Evolutionary conservation across 1,139 yeast genomes (phyloP), one percentile per base, ranked within the genome.

Genomic region (Taiozyma sp.): DNA sequence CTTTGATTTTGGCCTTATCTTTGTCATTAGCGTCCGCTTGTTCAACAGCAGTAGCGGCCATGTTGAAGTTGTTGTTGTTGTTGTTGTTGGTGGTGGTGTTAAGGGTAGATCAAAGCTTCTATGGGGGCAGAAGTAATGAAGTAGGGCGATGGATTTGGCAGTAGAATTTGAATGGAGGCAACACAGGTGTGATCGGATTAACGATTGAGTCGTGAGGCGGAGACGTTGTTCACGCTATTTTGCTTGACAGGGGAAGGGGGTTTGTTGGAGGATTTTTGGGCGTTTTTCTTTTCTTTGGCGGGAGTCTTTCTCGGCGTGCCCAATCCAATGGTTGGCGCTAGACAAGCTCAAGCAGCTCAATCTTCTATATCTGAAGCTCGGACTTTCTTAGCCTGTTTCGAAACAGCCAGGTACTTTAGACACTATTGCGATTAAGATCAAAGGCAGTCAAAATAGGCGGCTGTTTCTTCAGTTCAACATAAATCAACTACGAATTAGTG

Each of bases 1-100:
- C 46, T 23, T 54, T 57, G 34, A 58, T 50, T 49, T 57, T 57
- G 14, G 41, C 6, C 36, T 32, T 32, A n/a, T 32, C 36, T 19
- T 32, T 32, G 19, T 32, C 36, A 32, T 8, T 8, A 7, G 36
- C 14, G 13, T 32, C 36, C 16, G 14, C 19, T 32, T 32, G 19
- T 14, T 32, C 36, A 32, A 32, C 36, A 14, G 8, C 19, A 10
- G 19, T n/a, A n/a, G 36, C 9, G 36, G 36, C 36, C 36, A 32
- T 32, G 34, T 3, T 13, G 34, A 13, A 30, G 34, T 30, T 30
- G 27, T 7, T 5, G 27, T 24, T 24, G 27, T 24, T 24, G 27
- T n/a, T n/a, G n/a, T 4, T 24, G 27, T 28, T 7, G 30, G 30
- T 28, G n/a, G 14, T 30, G 34, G 34, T 12, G n/a, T n/a, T 30